Evolutionary conservation across 495 filamentous ascomycete species (phyloP).

Genomic region (Chaetomium cochliodes): DNA sequence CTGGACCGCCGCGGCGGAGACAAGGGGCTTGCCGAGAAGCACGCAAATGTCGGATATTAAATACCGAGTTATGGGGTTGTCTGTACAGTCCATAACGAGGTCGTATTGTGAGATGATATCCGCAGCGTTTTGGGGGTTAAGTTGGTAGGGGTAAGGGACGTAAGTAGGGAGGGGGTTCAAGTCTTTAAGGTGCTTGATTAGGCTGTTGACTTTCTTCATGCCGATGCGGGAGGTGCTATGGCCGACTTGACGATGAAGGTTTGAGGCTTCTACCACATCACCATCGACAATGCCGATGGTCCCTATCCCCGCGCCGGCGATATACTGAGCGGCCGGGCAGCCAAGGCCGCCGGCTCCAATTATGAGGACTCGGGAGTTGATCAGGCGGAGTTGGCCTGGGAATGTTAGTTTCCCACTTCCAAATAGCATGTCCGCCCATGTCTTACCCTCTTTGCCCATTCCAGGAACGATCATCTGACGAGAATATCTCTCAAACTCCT

Average conservation of each 20-base stretch:
- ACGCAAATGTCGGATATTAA: conserved; percentile 89
- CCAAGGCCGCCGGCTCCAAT: conserved; percentile 93
- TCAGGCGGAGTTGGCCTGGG: conserved; percentile 75
- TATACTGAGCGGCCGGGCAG: conserved; percentile 85
- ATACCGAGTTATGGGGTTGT: conserved; percentile 87
- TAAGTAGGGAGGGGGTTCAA: conserved; percentile 70
- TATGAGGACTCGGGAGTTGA: conserved; percentile 68
- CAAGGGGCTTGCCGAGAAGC: conserved; percentile 70
- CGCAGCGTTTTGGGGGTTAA: conserved; percentile 64
- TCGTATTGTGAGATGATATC: conserved; percentile 68
- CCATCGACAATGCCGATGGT: conserved; percentile 83
- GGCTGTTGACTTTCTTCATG: conserved; percentile 78
- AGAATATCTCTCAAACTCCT: conserved; percentile 64
- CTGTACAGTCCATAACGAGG: conserved; percentile 88
- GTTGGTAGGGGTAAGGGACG: conserved; percentile 56
- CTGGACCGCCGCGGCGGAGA: conserved; percentile 82
- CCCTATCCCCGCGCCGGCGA: conserved; percentile 83
- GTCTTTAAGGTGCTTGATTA: conserved; percentile 61
- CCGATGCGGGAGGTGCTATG: conserved; percentile 71
- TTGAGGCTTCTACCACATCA: conserved; percentile 83
- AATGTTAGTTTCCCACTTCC: conserved; percentile 20
- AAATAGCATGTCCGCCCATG: neutral
- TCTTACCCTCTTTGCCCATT: conserved; percentile 70
- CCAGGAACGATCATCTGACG: conserved; percentile 89
- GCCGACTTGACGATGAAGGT: conserved; percentile 88